A percentile compares a stretch with the other conserved stretches of the same genome.
Conservation (phyloP, 2,329 filamentous ascomycete genomes). For the Fusarium bactridioides region DNA sequence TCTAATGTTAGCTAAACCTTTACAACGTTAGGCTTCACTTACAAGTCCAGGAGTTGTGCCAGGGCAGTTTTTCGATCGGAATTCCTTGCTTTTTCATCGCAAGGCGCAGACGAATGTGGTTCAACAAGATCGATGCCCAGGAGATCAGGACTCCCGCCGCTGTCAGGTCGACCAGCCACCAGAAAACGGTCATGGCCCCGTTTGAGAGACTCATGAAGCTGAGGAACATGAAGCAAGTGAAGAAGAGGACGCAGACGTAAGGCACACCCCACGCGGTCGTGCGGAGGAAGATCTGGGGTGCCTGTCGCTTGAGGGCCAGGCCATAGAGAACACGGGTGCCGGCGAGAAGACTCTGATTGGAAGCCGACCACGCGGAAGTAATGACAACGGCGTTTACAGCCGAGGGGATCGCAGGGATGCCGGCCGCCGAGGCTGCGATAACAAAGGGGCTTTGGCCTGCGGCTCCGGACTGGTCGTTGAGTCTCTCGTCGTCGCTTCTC, state of each 20-base stretch:
- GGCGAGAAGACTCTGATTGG: slow-evolving; percentile 70
- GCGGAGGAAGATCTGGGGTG: slow-evolving; percentile 63
- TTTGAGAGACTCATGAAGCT: slow-evolving; percentile 66
- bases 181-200: slow-evolving; percentile 69
- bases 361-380: slow-evolving; percentile 74
- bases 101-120: slow-evolving; percentile 64
- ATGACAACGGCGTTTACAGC: slow-evolving; percentile 82
- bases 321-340: slow-evolving; percentile 68
- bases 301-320: slow-evolving; percentile 66
- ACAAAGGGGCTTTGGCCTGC: slow-evolving; percentile 67
- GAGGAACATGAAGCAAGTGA: slow-evolving; percentile 62
- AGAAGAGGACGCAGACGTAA: slow-evolving; percentile 64
- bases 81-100: slow-evolving; percentile 66
- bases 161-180: slow-evolving; percentile 69
- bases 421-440: slow-evolving; percentile 73
- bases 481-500: slow-evolving; percentile 63
- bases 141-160: slow-evolving; percentile 69
- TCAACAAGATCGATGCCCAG: slow-evolving; percentile 68
- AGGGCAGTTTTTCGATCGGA: slow-evolving; percentile 59
- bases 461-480: slow-evolving; percentile 55
- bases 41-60: slow-evolving; percentile 71
- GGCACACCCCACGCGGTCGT: slow-evolving; percentile 71
- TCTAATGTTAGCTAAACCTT: not conserved
- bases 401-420: slow-evolving; percentile 71
- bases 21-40: slow-evolving; percentile 39